Evolutionary conservation across 1,284 basidiomycete genomes (phyloP).

Genomic region (Mixia osmundae): DNA sequence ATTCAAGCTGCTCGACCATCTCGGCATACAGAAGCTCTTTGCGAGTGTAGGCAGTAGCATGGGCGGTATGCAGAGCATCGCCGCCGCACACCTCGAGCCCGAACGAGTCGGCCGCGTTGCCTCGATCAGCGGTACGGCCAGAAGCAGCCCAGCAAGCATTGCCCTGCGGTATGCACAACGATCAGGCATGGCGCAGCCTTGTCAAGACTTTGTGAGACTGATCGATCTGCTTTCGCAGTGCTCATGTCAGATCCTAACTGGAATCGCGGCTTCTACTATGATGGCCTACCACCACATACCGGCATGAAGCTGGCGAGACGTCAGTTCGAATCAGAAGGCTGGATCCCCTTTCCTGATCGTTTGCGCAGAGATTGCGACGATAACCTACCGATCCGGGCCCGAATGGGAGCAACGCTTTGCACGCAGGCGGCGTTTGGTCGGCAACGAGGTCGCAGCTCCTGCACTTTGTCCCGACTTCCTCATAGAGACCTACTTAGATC

Average conservation of each 20-base stretch:
- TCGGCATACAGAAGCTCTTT: constrained; percentile 65
- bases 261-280: constrained; percentile 98
- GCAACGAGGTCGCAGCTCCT: constrained; percentile 25
- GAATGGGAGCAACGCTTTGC: constrained; percentile 98
- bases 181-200: constrained; percentile 21
- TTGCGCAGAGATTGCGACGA: constrained; percentile 74
- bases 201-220: neutral
- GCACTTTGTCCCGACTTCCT: constrained; percentile 82
- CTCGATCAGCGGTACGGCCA: constrained; percentile 78
- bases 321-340: constrained; percentile 25
- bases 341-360: neutral
- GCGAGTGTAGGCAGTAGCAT: constrained; percentile 84
- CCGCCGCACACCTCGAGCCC: constrained; percentile 81
- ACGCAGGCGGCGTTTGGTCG: constrained; percentile 34
- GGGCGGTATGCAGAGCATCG: constrained; percentile 95
- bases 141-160: constrained; percentile 71
- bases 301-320: constrained; percentile 97
- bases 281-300: constrained; percentile 74
- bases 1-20: constrained; percentile 58
- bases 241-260: constrained; percentile 98
- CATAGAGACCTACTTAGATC: constrained; percentile 96
- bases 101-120: constrained; percentile 69
- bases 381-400: constrained; percentile 94
- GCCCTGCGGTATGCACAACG: constrained; percentile 91
- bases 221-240: constrained; percentile 29